Base-by-base conservation (phyloP, 2,329 filamentous ascomycete species). In the Xylaria sp. region DNA sequence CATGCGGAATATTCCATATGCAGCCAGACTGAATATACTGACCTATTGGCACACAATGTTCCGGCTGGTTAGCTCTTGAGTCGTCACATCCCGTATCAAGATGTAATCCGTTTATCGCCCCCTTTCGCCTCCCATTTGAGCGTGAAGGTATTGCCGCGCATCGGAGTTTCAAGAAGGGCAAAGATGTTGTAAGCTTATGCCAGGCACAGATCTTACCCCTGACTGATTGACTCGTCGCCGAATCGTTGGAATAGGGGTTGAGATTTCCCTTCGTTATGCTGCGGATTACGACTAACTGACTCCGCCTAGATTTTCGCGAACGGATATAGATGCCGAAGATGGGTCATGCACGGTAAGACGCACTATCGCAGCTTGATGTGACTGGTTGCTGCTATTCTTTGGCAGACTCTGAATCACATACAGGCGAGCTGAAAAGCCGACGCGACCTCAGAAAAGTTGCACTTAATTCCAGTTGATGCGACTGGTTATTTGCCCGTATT, bases 401-500 rank as follows among this genome's bases (percentile, higher is more conserved):
- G 46, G 52, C 30, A 19, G 37, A 57, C 23, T 30, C 23, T 30
- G 52, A 42, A 42, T 57, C 57, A 59, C 62, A 60, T n/a, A 3
- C 37, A 42, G 3, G 49, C 46, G 54, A 59, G 56, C 39, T 30
- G 48, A 16, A 46, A 30, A 53, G 57, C 42, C 35, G 47, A 53
- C 54, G 54, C 61, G 52, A 59, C 52, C 42, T 55, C 44, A 34
- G 37, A 46, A 10, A 16, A 34, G 44, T 52, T 55, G 52, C 52
- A 19, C 11, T 37, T 58, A 52, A 54, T 59, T 52, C 53, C 16
- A 52, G 59, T 61, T 55, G 55, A 34, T 55, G 59, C 59, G 61
- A 56, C 58, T 55, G 16, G 59, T 44, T 42, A 48, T 58, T 53
- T 57, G 16, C 18, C 19, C 34, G 7, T 61, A 48, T 30, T 56